phyloP scores from a whole-genome alignment of 495 filamentous ascomycete genomes.

The Schizothecium vesticola region DNA sequence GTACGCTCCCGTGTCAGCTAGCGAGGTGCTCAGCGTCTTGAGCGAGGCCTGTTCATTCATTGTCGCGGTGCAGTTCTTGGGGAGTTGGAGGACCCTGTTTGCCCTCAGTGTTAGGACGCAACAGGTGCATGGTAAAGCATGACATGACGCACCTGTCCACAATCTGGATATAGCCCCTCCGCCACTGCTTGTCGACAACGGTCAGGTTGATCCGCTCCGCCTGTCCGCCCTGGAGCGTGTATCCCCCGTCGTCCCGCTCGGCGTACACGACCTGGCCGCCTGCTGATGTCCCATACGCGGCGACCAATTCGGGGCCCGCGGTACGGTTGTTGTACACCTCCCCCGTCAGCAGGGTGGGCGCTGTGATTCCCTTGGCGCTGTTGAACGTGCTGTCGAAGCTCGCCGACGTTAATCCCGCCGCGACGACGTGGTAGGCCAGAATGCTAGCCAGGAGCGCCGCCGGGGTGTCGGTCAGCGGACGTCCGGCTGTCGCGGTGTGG shows the following conservation, averaged over 20 bases:
- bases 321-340: conserved; percentile 21
- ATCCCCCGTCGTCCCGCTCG: not conserved
- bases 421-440: conserved; percentile 15
- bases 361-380: conserved; percentile 11
- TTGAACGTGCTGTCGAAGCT: conserved; percentile 13
- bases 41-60: conserved; percentile 15
- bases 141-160: not conserved
- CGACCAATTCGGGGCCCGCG: conserved; percentile 2
- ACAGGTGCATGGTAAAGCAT: too few species aligned
- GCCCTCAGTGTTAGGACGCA: too few species aligned
- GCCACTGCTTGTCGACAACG: conserved; percentile 8
- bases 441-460: not conserved
- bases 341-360: conserved; percentile 15
- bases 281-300: conserved; percentile 2
- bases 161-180: conserved; percentile 12
- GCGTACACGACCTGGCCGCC: conserved; percentile 13
- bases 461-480: not conserved
- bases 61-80: conserved; percentile 21
- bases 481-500: not conserved
- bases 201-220: not conserved
- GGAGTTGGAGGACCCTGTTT: conserved; percentile 22
- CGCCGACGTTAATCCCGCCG: not conserved
- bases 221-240: not conserved
- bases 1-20: conserved; percentile 20
- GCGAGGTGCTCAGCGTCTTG: conserved; percentile 17